A percentile compares a stretch with the other conserved stretches of the same genome.
phyloP scores from a whole-genome alignment of 2,329 filamentous ascomycete species.

The Ophiostoma angusticollis region DNA sequence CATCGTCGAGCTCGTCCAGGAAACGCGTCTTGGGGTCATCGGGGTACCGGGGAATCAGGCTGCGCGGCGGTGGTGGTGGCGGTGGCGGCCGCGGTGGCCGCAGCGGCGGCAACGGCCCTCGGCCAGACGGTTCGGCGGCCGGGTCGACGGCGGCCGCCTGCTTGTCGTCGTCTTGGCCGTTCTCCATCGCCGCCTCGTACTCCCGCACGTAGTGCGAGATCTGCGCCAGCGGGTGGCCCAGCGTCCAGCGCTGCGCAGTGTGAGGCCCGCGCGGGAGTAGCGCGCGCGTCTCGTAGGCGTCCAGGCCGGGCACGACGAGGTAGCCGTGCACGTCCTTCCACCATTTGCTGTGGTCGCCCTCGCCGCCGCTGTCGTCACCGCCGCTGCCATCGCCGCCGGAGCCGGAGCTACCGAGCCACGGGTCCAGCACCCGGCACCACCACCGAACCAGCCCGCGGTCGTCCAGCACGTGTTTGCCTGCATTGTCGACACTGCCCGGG shows the following conservation, averaged over 20 bases:
- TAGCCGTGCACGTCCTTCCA: conserved; percentile 56
- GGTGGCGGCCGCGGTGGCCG: too few species aligned
- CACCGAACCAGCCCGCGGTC: conserved; percentile 83
- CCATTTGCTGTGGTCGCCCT: conserved; percentile 1
- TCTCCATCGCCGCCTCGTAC: too few species aligned
- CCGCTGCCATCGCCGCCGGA: too few species aligned
- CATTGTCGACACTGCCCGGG: conserved; percentile 76
- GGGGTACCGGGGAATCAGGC: conserved; percentile 78
- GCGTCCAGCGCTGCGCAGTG: conserved; percentile 48
- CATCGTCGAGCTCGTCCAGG: conserved; percentile 77
- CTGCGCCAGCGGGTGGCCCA: conserved; percentile 56
- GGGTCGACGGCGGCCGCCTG: too few species aligned
- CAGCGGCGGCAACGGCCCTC: too few species aligned
- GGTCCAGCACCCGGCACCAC: conserved; percentile 86
- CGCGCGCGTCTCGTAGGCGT: conserved; percentile 64
- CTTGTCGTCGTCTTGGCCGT: conserved; percentile 34
- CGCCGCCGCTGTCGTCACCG: too few species aligned
- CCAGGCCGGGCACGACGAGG: conserved; percentile 75
- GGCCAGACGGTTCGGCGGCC: too few species aligned
- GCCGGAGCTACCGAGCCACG: conserved; percentile 55
- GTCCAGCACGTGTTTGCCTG: conserved; percentile 78
- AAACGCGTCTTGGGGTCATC: conserved; percentile 93
- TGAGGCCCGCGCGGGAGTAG: conserved; percentile 52
- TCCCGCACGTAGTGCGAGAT: conserved; percentile 53
- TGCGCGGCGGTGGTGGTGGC: conserved; percentile 69